Evolutionary conservation across 1,284 basidiomycete species (phyloP).

Genomic region (Mycena sp.): DNA sequence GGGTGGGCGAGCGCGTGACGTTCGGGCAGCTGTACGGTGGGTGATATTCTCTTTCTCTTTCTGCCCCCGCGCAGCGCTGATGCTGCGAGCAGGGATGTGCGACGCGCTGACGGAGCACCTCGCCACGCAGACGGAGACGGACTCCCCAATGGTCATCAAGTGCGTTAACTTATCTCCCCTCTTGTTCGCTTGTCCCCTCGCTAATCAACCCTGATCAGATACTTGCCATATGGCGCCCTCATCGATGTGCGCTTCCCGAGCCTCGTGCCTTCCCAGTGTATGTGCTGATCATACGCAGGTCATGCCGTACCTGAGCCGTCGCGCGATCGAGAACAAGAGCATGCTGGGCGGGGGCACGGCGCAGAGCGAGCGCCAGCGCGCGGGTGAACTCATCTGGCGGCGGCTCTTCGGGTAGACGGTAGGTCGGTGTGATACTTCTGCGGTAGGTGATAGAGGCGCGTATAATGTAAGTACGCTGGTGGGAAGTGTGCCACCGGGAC

Average conservation of each 20-base stretch:
- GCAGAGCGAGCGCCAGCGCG: slow-evolving; percentile 61
- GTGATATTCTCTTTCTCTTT: slow-evolving; percentile 30
- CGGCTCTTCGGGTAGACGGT: no score
- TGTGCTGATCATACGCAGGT: slow-evolving; percentile 36
- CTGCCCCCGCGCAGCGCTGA: background rate
- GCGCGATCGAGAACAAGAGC: slow-evolving; percentile 80
- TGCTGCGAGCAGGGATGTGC: slow-evolving; percentile 72
- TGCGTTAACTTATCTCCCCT: slow-evolving; percentile 41
- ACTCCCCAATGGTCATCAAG: slow-evolving; percentile 82
- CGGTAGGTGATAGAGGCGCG: no score
- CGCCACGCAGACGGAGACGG: slow-evolving; percentile 62
- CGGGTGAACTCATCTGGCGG: no score
- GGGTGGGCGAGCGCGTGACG: slow-evolving; percentile 73
- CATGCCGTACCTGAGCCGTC: slow-evolving; percentile 78
- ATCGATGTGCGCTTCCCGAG: slow-evolving; percentile 56
- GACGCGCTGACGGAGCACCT: slow-evolving; percentile 83
- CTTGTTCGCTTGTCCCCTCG: background rate
- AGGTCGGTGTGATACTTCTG: no score
- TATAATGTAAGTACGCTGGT: no score
- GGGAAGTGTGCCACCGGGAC: no score
- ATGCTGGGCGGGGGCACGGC: slow-evolving; percentile 65
- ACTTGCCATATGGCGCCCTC: slow-evolving; percentile 88
- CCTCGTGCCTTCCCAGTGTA: background rate
- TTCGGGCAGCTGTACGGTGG: slow-evolving; percentile 88
- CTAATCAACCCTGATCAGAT: slow-evolving; percentile 47